A percentile compares a stretch with the other conserved stretches of the same genome.
Conservation (phyloP, 176 grass and related monocot genomes). For the Oropetium thomaeum region DNA sequence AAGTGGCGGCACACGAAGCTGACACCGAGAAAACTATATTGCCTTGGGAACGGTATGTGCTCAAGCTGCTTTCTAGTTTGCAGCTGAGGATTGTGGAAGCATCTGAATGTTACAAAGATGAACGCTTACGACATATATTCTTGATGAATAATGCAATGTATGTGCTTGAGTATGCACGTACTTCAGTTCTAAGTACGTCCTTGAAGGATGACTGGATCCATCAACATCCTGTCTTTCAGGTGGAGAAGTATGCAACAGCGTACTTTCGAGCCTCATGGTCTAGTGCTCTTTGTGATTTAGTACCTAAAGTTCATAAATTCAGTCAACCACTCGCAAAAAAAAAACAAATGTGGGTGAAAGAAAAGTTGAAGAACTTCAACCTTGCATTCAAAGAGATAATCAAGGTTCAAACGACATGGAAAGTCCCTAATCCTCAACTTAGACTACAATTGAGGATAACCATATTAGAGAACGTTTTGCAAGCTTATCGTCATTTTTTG, state of each 20-base stretch:
- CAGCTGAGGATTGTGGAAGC: neutral
- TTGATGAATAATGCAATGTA: conserved; percentile 41
- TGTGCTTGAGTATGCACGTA: neutral
- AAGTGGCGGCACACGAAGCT: neutral
- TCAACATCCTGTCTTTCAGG: neutral
- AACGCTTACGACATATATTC: conserved; percentile 28
- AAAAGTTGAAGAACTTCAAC: neutral
- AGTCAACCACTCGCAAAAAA: too few relatives aligned
- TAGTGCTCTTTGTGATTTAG: neutral
- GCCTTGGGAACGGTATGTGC: neutral
- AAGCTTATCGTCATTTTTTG: neutral
- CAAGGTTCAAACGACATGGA: conserved; percentile 35
- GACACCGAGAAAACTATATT: neutral
- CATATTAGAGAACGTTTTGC: neutral
- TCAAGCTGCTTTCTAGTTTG: neutral
- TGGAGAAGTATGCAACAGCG: too few relatives aligned
- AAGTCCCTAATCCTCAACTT: conserved; percentile 39
- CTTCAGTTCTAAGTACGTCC: neutral
- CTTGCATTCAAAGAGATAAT: neutral
- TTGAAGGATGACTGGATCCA: neutral
- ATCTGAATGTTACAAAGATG: conserved; percentile 17
- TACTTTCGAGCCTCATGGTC: conserved; percentile 28
- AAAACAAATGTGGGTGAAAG: neutral
- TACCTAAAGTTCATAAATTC: neutral
- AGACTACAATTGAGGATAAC: conserved; percentile 17